A percentile compares a stretch with the other conserved stretches of the same genome.
These are phyloP conservation scores for Rhizophagus clarus DNA, from an alignment of 192 early-diverging fungal species.

Conservation along the genomic window DNA sequence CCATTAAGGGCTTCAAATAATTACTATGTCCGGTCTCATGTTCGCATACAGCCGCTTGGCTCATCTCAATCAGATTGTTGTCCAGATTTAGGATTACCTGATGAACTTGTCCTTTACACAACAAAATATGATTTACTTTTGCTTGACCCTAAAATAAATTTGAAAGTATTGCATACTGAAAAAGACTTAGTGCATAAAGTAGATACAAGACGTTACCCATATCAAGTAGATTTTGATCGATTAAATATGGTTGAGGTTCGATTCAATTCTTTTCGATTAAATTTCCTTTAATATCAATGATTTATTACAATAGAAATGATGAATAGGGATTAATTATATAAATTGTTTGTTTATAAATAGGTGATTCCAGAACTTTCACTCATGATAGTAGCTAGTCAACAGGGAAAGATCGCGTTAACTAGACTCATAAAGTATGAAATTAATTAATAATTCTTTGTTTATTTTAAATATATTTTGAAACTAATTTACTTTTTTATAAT, in stretches of 20 bases:
- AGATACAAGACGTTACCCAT: not conserved
- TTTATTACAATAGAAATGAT: not conserved
- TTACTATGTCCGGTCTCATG: not conserved
- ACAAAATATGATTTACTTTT: constrained; percentile 14
- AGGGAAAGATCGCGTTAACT: constrained; percentile 19
- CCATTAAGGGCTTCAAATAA: not conserved
- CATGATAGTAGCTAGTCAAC: constrained; percentile 27
- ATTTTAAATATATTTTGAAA: not conserved
- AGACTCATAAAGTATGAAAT: constrained; percentile 17
- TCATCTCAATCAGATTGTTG: no score
- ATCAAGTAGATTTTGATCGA: not conserved
- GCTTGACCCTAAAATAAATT: constrained; percentile 15
- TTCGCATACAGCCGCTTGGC: no score
- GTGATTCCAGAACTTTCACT: constrained; percentile 26
- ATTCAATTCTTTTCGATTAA: not conserved
- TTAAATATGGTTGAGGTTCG: constrained; percentile 32
- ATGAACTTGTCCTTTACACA: constrained; percentile 16
- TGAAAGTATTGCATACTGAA: not conserved
- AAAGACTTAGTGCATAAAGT: not conserved
- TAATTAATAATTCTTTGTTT: not conserved
- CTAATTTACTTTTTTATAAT: constrained; percentile 14
- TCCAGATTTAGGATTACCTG: not conserved
- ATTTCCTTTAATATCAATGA: not conserved
- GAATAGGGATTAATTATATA: no score
- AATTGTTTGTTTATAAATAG: not conserved